These are phyloP conservation scores for Mucor sp. DNA, from an alignment of 371 early-diverging fungal species.

Conservation along the genomic window DNA sequence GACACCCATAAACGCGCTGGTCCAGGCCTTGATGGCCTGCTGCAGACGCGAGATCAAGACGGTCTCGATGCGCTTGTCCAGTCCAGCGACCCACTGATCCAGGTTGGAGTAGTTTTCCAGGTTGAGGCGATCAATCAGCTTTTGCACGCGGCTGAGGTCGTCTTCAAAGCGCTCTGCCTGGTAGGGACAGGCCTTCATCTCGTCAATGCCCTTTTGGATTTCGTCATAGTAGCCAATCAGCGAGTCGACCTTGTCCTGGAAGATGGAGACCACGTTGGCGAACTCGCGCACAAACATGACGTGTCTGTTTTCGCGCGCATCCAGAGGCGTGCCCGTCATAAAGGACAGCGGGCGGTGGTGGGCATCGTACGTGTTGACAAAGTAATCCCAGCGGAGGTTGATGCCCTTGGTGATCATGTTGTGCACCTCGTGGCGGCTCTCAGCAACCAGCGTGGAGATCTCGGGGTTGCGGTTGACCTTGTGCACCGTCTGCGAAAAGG, in stretches of 20 bases:
- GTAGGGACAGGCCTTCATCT: slow-evolving; percentile 84
- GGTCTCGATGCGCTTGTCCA: slow-evolving; percentile 83
- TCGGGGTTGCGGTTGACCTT: slow-evolving; percentile 78
- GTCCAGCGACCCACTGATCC: slow-evolving; percentile 83
- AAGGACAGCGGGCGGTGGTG: slow-evolving; percentile 55
- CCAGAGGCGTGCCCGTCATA: slow-evolving; percentile 54
- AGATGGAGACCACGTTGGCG: slow-evolving; percentile 84
- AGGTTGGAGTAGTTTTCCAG: slow-evolving; percentile 94
- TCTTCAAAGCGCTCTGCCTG: slow-evolving; percentile 67
- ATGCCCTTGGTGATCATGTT: slow-evolving; percentile 86
- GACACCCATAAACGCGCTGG: slow-evolving; percentile 67
- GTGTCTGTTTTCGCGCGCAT: slow-evolving; percentile 83
- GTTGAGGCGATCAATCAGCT: slow-evolving; percentile 85
- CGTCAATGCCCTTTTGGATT: slow-evolving; percentile 76
- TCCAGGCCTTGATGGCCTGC: slow-evolving; percentile 81
- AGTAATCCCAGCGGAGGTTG: slow-evolving; percentile 94
- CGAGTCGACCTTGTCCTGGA: slow-evolving; percentile 93
- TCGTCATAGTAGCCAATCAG: slow-evolving; percentile 83
- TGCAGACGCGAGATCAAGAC: slow-evolving; percentile 81
- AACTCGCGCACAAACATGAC: slow-evolving; percentile 95
- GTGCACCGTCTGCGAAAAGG: slow-evolving; percentile 87
- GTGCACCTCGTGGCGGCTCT: slow-evolving; percentile 92
- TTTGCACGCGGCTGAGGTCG: slow-evolving; percentile 83
- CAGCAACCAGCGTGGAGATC: slow-evolving; percentile 83
- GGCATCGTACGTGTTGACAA: slow-evolving; percentile 82